These are phyloP conservation scores for Punica granatum DNA, from an alignment of 345 rosid genomes.

Conservation along the genomic window DNA sequence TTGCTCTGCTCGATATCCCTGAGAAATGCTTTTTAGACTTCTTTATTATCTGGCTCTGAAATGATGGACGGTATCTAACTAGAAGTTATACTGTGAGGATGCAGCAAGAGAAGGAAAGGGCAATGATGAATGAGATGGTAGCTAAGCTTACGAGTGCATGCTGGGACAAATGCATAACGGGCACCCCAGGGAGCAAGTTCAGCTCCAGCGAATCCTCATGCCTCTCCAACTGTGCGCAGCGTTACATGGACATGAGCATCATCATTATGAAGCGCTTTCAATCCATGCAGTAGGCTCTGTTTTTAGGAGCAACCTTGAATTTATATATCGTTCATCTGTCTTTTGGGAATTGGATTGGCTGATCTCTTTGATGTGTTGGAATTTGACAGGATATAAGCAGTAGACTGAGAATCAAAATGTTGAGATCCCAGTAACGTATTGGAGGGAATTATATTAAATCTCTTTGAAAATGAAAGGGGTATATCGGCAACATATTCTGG, in stretches of 20 bases:
- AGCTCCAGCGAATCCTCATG: conserved; percentile 84
- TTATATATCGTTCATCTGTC: background rate
- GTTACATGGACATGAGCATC: conserved; percentile 71
- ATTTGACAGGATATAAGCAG: background rate
- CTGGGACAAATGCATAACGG: conserved; percentile 91
- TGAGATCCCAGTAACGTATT: background rate
- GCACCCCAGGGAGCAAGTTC: conserved; percentile 85
- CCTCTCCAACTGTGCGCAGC: conserved; percentile 68
- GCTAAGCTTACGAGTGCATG: conserved; percentile 72
- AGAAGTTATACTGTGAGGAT: background rate
- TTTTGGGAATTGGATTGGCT: background rate
- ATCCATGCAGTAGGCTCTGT: conserved; percentile 40
- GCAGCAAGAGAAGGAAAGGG: conserved; percentile 88
- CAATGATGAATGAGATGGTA: conserved; percentile 75
- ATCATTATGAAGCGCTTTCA: conserved; percentile 80
- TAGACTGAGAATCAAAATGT: background rate
- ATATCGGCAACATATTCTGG: too few relatives aligned
- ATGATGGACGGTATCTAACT: background rate
- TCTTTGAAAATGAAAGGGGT: too few relatives aligned
- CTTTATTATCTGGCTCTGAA: background rate
- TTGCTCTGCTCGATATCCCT: background rate
- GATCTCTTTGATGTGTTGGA: background rate
- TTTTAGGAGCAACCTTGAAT: background rate
- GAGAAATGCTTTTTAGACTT: too few relatives aligned
- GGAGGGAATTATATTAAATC: too few relatives aligned